Percentiles rank a stretch among this genome's conserved stretches.
phyloP scores from a whole-genome alignment of 106 monocot genomes.

The Narthecium ossifragum region DNA sequence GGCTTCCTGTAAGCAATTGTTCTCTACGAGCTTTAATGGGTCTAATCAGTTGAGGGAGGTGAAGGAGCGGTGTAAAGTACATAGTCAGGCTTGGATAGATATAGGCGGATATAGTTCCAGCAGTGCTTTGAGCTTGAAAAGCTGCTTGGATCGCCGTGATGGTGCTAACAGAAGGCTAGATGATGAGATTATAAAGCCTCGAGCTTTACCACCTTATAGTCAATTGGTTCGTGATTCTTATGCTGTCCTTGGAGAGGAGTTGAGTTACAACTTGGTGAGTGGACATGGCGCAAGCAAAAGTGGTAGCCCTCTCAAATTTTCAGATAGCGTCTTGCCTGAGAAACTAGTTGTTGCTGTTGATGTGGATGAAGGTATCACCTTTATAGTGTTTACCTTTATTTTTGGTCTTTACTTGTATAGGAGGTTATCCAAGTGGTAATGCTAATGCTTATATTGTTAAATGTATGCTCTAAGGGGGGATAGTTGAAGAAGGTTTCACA shows the following conservation, averaged over 20 bases:
- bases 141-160: slow-evolving; percentile 32
- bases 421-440: too few relatives aligned
- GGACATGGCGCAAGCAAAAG: slow-evolving; percentile 33
- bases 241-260: slow-evolving; percentile 1
- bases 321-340: slow-evolving; percentile 8
- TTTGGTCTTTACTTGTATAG: too few relatives aligned
- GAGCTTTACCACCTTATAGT: slow-evolving; percentile 18
- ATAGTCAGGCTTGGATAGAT: neutral
- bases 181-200: slow-evolving; percentile 20
- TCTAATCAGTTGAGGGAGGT: neutral
- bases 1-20: slow-evolving; percentile 3
- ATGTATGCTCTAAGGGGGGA: too few relatives aligned
- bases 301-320: slow-evolving; percentile 34
- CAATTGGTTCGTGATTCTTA: slow-evolving; percentile 23
- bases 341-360: slow-evolving; percentile 88
- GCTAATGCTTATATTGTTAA: too few relatives aligned
- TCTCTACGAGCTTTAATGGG: slow-evolving; percentile 7
- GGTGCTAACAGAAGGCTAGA: slow-evolving; percentile 15
- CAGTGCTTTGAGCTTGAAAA: slow-evolving; percentile 32
- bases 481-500: too few relatives aligned
- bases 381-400: too few relatives aligned
- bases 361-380: slow-evolving; percentile 99
- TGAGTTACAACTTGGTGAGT: slow-evolving; percentile 24
- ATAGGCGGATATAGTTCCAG: neutral
- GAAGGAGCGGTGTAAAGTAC: neutral